Conservation (phyloP, 305 asterid species). For the Fraxinus nigra region DNA sequence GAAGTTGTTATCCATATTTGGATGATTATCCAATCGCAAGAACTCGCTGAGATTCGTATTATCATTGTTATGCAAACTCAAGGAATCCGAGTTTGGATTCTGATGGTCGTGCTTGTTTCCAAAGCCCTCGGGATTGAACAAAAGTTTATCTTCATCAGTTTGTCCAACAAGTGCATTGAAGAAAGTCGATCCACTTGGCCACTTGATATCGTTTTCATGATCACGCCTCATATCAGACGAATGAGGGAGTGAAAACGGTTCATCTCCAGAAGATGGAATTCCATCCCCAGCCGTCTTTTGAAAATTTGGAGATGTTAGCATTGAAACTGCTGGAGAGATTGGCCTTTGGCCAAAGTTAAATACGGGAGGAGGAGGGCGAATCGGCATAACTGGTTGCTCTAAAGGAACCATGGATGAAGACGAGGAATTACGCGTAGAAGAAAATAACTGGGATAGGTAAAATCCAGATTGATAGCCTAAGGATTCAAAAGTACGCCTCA, state of each 20-base stretch:
- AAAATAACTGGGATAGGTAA: slow-evolving; percentile 86
- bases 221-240: slow-evolving; percentile 69
- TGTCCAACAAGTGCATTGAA: slow-evolving; percentile 76
- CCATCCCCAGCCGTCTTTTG: slow-evolving; percentile 51
- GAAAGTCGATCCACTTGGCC: slow-evolving; percentile 88
- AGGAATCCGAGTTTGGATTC: slow-evolving; percentile 34
- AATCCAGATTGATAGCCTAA: slow-evolving; percentile 92
- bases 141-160: slow-evolving; percentile 65
- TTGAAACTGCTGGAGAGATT: slow-evolving; percentile 36
- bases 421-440: slow-evolving; percentile 63
- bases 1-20: slow-evolving; percentile 68
- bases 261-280: slow-evolving; percentile 56
- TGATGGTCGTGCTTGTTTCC: slow-evolving; percentile 38
- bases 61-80: slow-evolving; percentile 35
- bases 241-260: slow-evolving; percentile 73
- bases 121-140: slow-evolving; percentile 58
- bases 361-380: slow-evolving; percentile 62
- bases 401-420: slow-evolving; percentile 55
- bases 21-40: slow-evolving; percentile 75
- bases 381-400: slow-evolving; percentile 57
- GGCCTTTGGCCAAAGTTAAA: slow-evolving; percentile 83
- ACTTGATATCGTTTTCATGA: slow-evolving; percentile 77
- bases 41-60: slow-evolving; percentile 51
- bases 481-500: slow-evolving; percentile 95
- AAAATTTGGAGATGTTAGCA: slow-evolving; percentile 51